phyloP scores from a whole-genome alignment of 2,329 filamentous ascomycete species.

The Daldinia sp. region DNA sequence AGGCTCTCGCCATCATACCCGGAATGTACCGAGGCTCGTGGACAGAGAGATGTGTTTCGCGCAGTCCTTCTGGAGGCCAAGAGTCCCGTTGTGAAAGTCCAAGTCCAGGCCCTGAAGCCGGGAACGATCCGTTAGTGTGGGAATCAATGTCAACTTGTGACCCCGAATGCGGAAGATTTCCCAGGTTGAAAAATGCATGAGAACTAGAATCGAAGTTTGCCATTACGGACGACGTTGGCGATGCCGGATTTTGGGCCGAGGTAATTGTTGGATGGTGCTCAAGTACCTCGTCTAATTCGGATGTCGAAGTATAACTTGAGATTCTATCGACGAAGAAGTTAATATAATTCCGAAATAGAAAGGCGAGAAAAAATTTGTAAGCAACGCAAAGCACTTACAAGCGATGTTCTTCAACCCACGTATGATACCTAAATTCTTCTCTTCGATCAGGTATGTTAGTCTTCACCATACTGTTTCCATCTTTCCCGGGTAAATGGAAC shows the following conservation, averaged over 20 bases:
- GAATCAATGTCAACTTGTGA: slow-evolving; percentile 35
- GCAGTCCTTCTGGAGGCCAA: slow-evolving; percentile 51
- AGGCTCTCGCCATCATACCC: slow-evolving; percentile 67
- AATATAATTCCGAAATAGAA: background rate
- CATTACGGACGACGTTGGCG: slow-evolving; percentile 47
- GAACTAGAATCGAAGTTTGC: slow-evolving; percentile 41
- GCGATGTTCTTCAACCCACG: slow-evolving; percentile 80
- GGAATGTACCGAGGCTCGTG: slow-evolving; percentile 76
- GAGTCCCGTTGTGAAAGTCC: slow-evolving; percentile 45
- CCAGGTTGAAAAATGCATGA: slow-evolving; percentile 35
- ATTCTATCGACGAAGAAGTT: slow-evolving; percentile 34
- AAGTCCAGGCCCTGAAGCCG: slow-evolving; percentile 32
- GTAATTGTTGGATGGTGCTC: slow-evolving; percentile 35
- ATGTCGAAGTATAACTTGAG: slow-evolving; percentile 41
- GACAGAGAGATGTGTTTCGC: slow-evolving; percentile 60
- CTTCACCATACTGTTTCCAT: slow-evolving; percentile 92
- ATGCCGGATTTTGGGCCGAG: slow-evolving; percentile 33
- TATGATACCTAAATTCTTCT: slow-evolving; percentile 89
- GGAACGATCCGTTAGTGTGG: slow-evolving; percentile 18
- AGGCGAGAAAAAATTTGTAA: background rate
- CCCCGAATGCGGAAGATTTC: slow-evolving; percentile 19
- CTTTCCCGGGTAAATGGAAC: slow-evolving; percentile 79
- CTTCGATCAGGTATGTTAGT: slow-evolving; percentile 95
- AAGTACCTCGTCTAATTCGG: slow-evolving; percentile 39
- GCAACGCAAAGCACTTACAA: slow-evolving; percentile 69